Evolutionary conservation across 345 rosid species (phyloP), one percentile per base, ranked within the genome.

Genomic region (Euphorbia tirucalli): DNA sequence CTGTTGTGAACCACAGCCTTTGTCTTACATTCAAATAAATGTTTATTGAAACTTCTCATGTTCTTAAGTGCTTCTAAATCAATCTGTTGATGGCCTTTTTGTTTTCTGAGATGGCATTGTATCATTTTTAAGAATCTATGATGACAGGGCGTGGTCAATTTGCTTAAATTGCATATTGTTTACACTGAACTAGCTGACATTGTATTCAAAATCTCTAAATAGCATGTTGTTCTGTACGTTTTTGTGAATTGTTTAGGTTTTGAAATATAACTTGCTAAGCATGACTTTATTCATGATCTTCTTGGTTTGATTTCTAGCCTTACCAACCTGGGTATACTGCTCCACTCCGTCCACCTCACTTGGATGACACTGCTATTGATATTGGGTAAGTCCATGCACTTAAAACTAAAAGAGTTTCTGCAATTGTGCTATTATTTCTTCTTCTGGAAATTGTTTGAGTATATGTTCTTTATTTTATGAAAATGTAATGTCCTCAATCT

Each of bases 261-360:
- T 15, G 31, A 13, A 1, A 11, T 66, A 65, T 19, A 22, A 19
- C 18, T 11, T 21, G 54, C 39, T 24, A 60, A 5, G 49, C 28
- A 39, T 62, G 77, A 61, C 27, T 7, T 6, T 66, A 7, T 52
- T 73, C 32, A n/a, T 60, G 22, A 37, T 31, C n/a, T 25, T 82
- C 70, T 65, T 16, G 19, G 22, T 81, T 13, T 85, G 50, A 49
- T 77, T 16, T 71, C 44, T 65, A 95, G 97, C 85, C 88, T 74
- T 95, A 92, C 72, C 89, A 89, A 77, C 84, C 89, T 77, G 93
- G 90, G 72, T 95, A 90, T 71, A 95, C 93, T 22, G 89, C 94
- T 73, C 94, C 93, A 70, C 87, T 91, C 71, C 83, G 74, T 71
- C 88, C 78, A 11, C 86, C 85, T 24, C 77, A 14, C 21, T 24